Base-by-base conservation (phyloP, 1,284 basidiomycete genomes). In the Cutaneotrichosporon dermatis region DNA sequence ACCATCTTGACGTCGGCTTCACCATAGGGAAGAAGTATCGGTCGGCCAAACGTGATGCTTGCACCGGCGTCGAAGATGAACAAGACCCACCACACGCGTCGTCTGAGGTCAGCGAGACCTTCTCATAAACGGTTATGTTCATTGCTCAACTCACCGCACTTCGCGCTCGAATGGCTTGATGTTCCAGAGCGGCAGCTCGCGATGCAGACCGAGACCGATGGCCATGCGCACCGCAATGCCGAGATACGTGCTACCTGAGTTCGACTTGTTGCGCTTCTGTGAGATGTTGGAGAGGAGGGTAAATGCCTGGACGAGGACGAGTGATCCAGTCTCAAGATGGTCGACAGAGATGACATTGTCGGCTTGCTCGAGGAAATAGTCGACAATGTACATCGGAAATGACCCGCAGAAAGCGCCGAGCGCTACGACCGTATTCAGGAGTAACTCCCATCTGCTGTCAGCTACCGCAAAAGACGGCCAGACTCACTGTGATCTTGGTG, bases 201-300 rank as follows among this genome's bases (percentile, higher is more conserved):
- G 62, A 49, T 71, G 69, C 50, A 71, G 52, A 1, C 69, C 69
- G 6, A 70, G 63, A 12, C 66, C 67, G 36, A 71, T 67, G 4
- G 68, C 68, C 66, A 71, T 67, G n/a, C 69, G 60, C 33, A 70
- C 55, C 0, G 68, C 69, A 11, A 70, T 70, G n/a, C 68, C 67
- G 34, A 71, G 63, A 52, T 67, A 69, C 1, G 64, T 65, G 10
- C 56, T 54, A 0, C 69, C 69, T 2, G 64, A 54, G 15, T 69
- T 66, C 25, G 55, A 54, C 58, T 68, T 66, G 60, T 69, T 69
- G 35, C 67, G 59, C 56, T 69, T 66, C 57, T 71, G 69, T 1
- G 65, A 62, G 12, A 65, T 62, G 53, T 71, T 71, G 16, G 59
- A 62, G 1, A 71, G 65, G n/a, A 67, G 57, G 6, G 61, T 63